phyloP scores from a whole-genome alignment of 2,329 filamentous ascomycete genomes.

The Lecanicillium sp. region DNA sequence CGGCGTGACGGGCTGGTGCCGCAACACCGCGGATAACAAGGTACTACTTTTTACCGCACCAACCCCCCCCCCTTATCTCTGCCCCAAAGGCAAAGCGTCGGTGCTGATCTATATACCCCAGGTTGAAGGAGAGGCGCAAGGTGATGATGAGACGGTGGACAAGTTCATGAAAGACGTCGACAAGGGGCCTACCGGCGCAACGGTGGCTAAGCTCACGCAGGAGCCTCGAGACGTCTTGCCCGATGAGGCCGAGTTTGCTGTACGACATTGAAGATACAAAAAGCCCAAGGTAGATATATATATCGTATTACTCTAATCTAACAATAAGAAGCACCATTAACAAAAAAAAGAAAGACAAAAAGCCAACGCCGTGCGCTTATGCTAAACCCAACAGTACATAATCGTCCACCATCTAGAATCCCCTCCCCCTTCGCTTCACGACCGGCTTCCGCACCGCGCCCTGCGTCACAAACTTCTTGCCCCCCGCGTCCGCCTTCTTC shows the following conservation, averaged over 20 bases:
- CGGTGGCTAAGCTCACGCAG: slow-evolving; percentile 68
- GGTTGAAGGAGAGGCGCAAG: slow-evolving; percentile 89
- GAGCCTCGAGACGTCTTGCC: slow-evolving; percentile 59
- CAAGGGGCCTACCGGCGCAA: slow-evolving; percentile 64
- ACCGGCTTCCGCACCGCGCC: slow-evolving; percentile 58
- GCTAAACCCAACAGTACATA: slow-evolving; percentile 11
- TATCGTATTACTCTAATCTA: too few relatives aligned
- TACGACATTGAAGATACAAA: slow-evolving; percentile 35
- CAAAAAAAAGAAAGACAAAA: not conserved
- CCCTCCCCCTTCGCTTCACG: slow-evolving; percentile 49
- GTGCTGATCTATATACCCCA: slow-evolving; percentile 31
- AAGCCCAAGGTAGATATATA: too few relatives aligned
- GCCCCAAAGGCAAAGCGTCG: too few relatives aligned
- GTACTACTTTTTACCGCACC: too few relatives aligned
- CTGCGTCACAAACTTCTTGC: slow-evolving; percentile 55
- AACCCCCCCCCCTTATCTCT: too few relatives aligned
- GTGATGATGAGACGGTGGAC: slow-evolving; percentile 56
- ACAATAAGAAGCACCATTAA: too few relatives aligned
- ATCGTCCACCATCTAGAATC: slow-evolving; percentile 34
- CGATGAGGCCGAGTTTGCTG: slow-evolving; percentile 61
- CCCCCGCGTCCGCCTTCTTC: slow-evolving; percentile 31
- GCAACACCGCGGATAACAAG: slow-evolving; percentile 52
- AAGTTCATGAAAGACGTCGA: slow-evolving; percentile 70
- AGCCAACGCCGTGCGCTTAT: slow-evolving; percentile 3
- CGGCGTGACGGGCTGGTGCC: slow-evolving; percentile 55